Evolutionary conservation across 176 grass and related monocot genomes (phyloP).

Genomic region (Oryza meyeriana): DNA sequence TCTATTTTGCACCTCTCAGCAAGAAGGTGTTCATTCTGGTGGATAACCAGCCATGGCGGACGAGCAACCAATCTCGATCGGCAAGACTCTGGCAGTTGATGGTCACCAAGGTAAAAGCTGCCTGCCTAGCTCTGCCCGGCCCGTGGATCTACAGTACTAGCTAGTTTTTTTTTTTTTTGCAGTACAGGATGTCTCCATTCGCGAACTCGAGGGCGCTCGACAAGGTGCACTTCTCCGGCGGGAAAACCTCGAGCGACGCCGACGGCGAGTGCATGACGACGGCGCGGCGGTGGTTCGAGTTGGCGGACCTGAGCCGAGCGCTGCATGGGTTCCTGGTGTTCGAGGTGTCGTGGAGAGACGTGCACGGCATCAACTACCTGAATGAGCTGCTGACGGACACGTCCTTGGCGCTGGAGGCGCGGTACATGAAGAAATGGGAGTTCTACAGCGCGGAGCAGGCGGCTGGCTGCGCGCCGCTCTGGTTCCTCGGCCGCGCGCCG

Average conservation of each 20-base stretch:
- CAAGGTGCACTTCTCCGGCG: constrained; percentile 3
- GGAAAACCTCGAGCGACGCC: background rate
- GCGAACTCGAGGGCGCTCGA: constrained; percentile 43
- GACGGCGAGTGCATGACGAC: background rate
- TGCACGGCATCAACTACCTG: constrained; percentile 90
- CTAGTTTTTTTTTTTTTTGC: constrained; percentile 2
- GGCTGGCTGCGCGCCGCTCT: constrained; percentile 39
- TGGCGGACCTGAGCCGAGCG: constrained; percentile 43
- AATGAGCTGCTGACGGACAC: constrained; percentile 90
- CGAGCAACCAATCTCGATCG: constrained; percentile 55
- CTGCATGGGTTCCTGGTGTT: constrained; percentile 89
- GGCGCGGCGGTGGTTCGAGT: constrained; percentile 48
- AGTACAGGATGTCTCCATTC: constrained; percentile 97
- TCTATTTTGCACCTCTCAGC: constrained; percentile 70
- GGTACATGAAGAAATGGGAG: constrained; percentile 92
- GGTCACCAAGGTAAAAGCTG: constrained; percentile 65
- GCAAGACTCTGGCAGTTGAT: constrained; percentile 88
- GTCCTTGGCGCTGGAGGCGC: constrained; percentile 73
- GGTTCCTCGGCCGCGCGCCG: constrained; percentile 50
- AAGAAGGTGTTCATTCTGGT: constrained; percentile 87
- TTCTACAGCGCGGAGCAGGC: constrained; percentile 79
- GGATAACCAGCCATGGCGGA: constrained; percentile 87
- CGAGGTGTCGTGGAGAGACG: constrained; percentile 78
- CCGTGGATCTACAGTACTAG: no score
- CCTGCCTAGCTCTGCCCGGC: background rate